Conservation (phyloP, 2,329 filamentous ascomycete species). For the Sporothrix dimorphospora region DNA sequence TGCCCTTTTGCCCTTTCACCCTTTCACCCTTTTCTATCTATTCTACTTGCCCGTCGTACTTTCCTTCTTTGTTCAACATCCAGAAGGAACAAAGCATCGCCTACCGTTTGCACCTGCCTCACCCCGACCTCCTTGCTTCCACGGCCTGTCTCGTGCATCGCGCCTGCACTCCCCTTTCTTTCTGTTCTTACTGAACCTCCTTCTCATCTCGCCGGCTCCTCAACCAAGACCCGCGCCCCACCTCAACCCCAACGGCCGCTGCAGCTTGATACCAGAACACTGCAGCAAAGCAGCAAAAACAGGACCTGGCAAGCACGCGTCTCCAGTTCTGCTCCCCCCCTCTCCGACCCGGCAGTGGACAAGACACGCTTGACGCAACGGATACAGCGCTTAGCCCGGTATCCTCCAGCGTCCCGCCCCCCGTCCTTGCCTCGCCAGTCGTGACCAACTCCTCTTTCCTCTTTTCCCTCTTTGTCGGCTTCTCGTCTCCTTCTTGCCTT, state of each 20-base stretch:
- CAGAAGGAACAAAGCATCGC: not conserved
- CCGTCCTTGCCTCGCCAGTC: slow-evolving; percentile 4
- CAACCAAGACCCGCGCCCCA: slow-evolving; percentile 24
- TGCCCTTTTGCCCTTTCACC: not conserved
- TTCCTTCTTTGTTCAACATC: slow-evolving; percentile 3
- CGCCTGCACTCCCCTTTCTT: not conserved
- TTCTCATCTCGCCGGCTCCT: slow-evolving; percentile 16
- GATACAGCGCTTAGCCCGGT: slow-evolving; percentile 14
- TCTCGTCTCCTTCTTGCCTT: slow-evolving; percentile 16
- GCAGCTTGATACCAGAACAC: not conserved
- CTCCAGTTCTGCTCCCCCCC: not conserved
- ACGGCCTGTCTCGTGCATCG: slow-evolving; percentile 3
- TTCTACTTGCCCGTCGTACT: not conserved
- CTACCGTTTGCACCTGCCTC: slow-evolving; percentile 11
- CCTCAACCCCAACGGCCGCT: slow-evolving; percentile 24
- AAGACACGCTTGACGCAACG: not conserved
- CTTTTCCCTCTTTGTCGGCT: slow-evolving; percentile 2
- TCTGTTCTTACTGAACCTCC: not conserved
- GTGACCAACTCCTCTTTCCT: slow-evolving; percentile 15
- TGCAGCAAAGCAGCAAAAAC: not conserved
- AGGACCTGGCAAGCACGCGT: not conserved
- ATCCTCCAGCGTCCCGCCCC: slow-evolving; percentile 19
- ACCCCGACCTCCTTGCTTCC: not conserved
- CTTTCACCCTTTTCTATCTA: not conserved
- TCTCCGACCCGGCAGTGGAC: slow-evolving; percentile 9